phyloP scores from a whole-genome alignment of 257 asterid genomes.

The Solanum medicagineum region DNA sequence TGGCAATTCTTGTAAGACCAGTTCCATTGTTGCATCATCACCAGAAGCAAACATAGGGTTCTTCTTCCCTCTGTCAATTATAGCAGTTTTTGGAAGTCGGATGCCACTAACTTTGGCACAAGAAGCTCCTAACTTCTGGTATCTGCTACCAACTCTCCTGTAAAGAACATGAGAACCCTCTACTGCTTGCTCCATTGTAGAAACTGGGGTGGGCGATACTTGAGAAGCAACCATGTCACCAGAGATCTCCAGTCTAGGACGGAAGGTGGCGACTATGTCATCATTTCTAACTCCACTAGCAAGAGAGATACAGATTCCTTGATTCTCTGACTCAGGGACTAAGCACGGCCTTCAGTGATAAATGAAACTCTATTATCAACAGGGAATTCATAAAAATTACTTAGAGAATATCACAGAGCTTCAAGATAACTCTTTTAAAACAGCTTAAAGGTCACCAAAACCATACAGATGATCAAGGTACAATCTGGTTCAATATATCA shows the following conservation, averaged over 20 bases:
- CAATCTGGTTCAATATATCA: not conserved
- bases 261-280: conserved; percentile 77
- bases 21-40: conserved; percentile 41
- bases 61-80: conserved; percentile 33
- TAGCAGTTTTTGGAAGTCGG: conserved; percentile 64
- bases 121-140: conserved; percentile 40
- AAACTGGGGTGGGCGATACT: conserved; percentile 20
- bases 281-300: conserved; percentile 41
- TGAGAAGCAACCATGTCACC: conserved; percentile 32
- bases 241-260: conserved; percentile 55
- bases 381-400: not conserved
- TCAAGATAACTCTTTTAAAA: not conserved
- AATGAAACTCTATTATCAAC: not conserved
- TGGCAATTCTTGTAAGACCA: conserved; percentile 58
- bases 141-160: conserved; percentile 32
- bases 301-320: conserved; percentile 88
- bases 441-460: not conserved
- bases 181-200: conserved; percentile 25
- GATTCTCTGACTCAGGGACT: conserved; percentile 55
- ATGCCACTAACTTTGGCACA: conserved; percentile 42
- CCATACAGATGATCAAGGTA: not conserved
- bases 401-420: not conserved
- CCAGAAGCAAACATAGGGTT: conserved; percentile 45
- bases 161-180: conserved; percentile 56
- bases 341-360: conserved; percentile 40